phyloP scores from a whole-genome alignment of 148 eudicot genomes.

The Euryodendron excelsum region DNA sequence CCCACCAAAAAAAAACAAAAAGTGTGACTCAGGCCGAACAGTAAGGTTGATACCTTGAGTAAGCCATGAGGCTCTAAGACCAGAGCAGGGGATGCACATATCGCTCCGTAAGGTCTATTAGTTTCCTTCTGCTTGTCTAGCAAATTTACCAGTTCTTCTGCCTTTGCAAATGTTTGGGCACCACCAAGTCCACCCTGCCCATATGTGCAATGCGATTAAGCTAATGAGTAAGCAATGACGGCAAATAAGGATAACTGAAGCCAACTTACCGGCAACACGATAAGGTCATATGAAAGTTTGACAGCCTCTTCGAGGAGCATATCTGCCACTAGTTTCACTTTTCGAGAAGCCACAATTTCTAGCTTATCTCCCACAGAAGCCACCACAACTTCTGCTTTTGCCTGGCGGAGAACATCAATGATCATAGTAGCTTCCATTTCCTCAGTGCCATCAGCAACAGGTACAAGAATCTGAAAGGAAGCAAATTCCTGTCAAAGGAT shows the following conservation, averaged over 20 bases:
- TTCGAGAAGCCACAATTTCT: slow-evolving; percentile 78
- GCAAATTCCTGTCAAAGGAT: slow-evolving; percentile 9
- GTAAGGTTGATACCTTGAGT: slow-evolving; percentile 95
- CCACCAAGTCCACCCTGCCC: slow-evolving; percentile 98
- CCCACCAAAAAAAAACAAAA: no score
- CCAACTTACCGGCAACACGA: slow-evolving; percentile 86
- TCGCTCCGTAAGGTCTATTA: slow-evolving; percentile 77
- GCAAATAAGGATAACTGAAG: not conserved
- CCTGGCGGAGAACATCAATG: slow-evolving; percentile 80
- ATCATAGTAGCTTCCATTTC: slow-evolving; percentile 98
- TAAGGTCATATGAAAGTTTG: slow-evolving; percentile 62
- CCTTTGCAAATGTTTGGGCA: slow-evolving; percentile 75
- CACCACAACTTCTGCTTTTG: slow-evolving; percentile 81
- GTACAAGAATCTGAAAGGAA: slow-evolving; percentile 74
- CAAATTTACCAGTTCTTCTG: slow-evolving; percentile 69
- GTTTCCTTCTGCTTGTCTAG: slow-evolving; percentile 83
- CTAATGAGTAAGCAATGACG: not conserved
- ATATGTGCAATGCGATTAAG: slow-evolving; percentile 12
- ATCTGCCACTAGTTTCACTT: slow-evolving; percentile 87
- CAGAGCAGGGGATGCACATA: slow-evolving; percentile 96
- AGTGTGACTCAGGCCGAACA: no score
- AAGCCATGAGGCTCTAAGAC: slow-evolving; percentile 91
- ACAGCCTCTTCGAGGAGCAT: slow-evolving; percentile 72
- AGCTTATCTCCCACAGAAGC: slow-evolving; percentile 78
- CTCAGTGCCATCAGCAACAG: slow-evolving; percentile 87